These are phyloP conservation scores for Sugiyamaella chiloensis DNA, from an alignment of 805 yeast species.

Conservation along the genomic window DNA sequence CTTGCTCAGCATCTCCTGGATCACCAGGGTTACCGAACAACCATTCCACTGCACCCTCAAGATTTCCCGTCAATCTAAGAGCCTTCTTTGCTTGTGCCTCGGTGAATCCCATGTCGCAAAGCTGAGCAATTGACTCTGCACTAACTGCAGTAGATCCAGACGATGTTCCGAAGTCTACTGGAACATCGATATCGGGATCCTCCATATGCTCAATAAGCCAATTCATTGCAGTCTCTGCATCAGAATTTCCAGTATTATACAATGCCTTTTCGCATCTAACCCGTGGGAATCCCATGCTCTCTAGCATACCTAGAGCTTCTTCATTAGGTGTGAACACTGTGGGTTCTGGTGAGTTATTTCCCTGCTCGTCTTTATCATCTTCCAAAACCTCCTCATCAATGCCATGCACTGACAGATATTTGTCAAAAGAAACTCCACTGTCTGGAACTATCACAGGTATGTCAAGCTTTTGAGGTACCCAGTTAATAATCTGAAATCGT, in stretches of 20 bases:
- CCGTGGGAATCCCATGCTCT: constrained; percentile 85
- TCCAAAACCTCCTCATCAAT: constrained; percentile 41
- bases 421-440: constrained; percentile 43
- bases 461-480: constrained; percentile 83
- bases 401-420: constrained; percentile 40
- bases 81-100: constrained; percentile 69
- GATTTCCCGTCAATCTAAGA: constrained; percentile 52
- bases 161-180: constrained; percentile 38
- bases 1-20: constrained; percentile 44
- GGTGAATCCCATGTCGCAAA: constrained; percentile 77
- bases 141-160: constrained; percentile 8
- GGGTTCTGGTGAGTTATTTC: constrained; percentile 5
- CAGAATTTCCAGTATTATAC: constrained; percentile 63
- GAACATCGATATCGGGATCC: constrained; percentile 70
- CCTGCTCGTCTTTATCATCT: constrained; percentile 34
- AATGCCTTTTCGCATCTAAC: constrained; percentile 65
- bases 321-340: constrained; percentile 51
- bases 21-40: constrained; percentile 75
- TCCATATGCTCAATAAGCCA: constrained; percentile 91
- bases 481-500: constrained; percentile 77
- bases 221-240: constrained; percentile 73
- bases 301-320: constrained; percentile 49
- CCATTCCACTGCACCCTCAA: constrained; percentile 88
- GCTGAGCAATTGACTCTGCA: constrained; percentile 37
- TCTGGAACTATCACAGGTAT: constrained; percentile 61